Evolutionary conservation across 495 filamentous ascomycete genomes (phyloP).

Genomic region (Penicillium herquei): DNA sequence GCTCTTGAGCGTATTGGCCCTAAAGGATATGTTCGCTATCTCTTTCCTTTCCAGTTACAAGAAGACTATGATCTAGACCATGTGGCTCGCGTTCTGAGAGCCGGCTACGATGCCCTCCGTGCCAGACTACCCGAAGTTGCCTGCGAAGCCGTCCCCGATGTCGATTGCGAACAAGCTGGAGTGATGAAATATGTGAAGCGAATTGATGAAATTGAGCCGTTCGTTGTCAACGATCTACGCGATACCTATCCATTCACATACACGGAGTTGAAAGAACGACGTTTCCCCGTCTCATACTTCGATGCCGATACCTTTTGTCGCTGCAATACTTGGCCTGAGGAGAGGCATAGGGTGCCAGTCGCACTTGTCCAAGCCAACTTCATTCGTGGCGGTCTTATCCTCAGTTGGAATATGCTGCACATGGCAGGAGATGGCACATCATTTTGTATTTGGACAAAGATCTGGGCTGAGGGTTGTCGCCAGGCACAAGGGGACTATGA

Average conservation of each 20-base stretch:
- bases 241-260: conserved; percentile 21
- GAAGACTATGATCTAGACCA: conserved; percentile 26
- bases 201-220: conserved; percentile 6
- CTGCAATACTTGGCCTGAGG: conserved; percentile 28
- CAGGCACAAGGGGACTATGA: conserved; percentile 27
- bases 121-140: conserved; percentile 25
- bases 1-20: conserved; percentile 35
- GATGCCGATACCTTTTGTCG: conserved; percentile 29
- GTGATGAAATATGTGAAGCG: conserved; percentile 26
- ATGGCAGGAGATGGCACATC: conserved; percentile 33
- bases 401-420: conserved; percentile 29
- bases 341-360: conserved; percentile 26
- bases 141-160: conserved; percentile 33
- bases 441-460: conserved; percentile 30
- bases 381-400: conserved; percentile 28
- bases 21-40: conserved; percentile 32
- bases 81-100: conserved; percentile 20
- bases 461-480: conserved; percentile 38
- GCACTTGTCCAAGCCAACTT: conserved; percentile 38
- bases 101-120: conserved; percentile 27
- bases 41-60: conserved; percentile 27
- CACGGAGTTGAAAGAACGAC: conserved; percentile 28
- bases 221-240: conserved; percentile 31
- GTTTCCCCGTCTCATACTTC: conserved; percentile 31
- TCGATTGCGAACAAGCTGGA: conserved; percentile 22